Conservation (phyloP, 805 yeast genomes). For the Yarrowia osloensis region DNA sequence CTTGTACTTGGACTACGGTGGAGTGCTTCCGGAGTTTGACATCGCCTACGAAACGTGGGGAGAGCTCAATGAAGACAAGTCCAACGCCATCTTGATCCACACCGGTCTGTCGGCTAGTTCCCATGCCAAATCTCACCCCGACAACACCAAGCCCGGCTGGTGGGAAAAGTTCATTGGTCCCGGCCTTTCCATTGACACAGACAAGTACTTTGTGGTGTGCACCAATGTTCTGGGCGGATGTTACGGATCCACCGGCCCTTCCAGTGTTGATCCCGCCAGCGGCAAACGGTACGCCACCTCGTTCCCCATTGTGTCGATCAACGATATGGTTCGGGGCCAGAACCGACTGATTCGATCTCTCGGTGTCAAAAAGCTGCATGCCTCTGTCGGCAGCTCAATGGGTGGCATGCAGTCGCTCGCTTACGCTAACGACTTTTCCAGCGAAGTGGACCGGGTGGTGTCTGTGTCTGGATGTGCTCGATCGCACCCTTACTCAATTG, state of each 20-base stretch:
- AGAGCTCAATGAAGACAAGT: slow-evolving; percentile 55
- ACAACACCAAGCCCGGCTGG: slow-evolving; percentile 81
- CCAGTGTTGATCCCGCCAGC: slow-evolving; percentile 72
- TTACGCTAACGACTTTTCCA: slow-evolving; percentile 79
- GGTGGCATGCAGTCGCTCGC: slow-evolving; percentile 99
- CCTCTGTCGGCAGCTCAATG: slow-evolving; percentile 89
- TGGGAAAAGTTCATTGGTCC: slow-evolving; percentile 95
- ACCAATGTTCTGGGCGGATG: slow-evolving; percentile 94
- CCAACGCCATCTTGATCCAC: slow-evolving; percentile 78
- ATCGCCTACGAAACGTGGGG: slow-evolving; percentile 98
- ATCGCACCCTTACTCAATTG: slow-evolving; percentile 91
- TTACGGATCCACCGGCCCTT: slow-evolving; percentile 93
- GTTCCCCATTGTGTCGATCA: slow-evolving; percentile 81
- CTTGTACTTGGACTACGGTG: slow-evolving; percentile 78
- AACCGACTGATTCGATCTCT: slow-evolving; percentile 64
- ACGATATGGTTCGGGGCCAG: slow-evolving; percentile 92
- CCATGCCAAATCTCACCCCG: slow-evolving; percentile 80
- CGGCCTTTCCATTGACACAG: slow-evolving; percentile 71
- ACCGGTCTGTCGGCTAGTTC: slow-evolving; percentile 93
- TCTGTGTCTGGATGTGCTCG: slow-evolving; percentile 92
- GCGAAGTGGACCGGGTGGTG: slow-evolving; percentile 68
- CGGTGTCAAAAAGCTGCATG: slow-evolving; percentile 64
- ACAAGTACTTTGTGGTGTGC: slow-evolving; percentile 79
- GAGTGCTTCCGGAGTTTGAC: slow-evolving; percentile 67
- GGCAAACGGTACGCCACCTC: slow-evolving; percentile 73